Evolutionary conservation across 1,139 yeast species (phyloP).

Genomic region (Lodderomyces parapsilosis): DNA sequence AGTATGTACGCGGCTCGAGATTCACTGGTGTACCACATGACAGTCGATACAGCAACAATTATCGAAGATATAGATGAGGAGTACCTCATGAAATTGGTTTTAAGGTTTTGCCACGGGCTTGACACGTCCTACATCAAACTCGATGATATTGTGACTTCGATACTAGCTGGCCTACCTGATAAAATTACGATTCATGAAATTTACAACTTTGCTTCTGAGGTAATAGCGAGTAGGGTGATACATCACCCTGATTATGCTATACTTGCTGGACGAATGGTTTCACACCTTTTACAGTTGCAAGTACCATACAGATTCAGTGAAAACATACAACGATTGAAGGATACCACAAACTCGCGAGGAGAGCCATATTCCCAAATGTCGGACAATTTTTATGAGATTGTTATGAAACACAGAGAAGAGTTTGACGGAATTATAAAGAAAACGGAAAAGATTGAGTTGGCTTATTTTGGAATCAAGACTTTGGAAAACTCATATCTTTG

Average conservation of each 20-base stretch:
- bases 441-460: constrained; percentile 39
- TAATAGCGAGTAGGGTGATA: constrained; percentile 44
- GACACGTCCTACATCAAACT: constrained; percentile 21
- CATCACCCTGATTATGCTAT: constrained; percentile 47
- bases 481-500: constrained; percentile 48
- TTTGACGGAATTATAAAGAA: constrained; percentile 37
- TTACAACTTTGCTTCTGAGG: constrained; percentile 40
- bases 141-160: constrained; percentile 21
- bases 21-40: background rate
- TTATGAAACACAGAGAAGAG: constrained; percentile 27
- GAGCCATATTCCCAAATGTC: constrained; percentile 21
- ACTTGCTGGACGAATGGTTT: constrained; percentile 49
- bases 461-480: constrained; percentile 56
- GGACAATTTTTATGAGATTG: constrained; percentile 28
- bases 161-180: constrained; percentile 33
- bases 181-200: constrained; percentile 31
- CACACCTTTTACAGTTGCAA: constrained; percentile 28
- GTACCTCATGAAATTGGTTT: constrained; percentile 13
- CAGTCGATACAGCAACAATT: background rate
- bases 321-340: constrained; percentile 24
- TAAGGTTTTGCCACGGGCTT: constrained; percentile 19
- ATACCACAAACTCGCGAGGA: constrained; percentile 17
- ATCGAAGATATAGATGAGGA: background rate
- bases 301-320: constrained; percentile 32
- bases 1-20: background rate